These are phyloP conservation scores for Yarrowia deformans DNA, from an alignment of 805 yeast genomes.

Conservation along the genomic window DNA sequence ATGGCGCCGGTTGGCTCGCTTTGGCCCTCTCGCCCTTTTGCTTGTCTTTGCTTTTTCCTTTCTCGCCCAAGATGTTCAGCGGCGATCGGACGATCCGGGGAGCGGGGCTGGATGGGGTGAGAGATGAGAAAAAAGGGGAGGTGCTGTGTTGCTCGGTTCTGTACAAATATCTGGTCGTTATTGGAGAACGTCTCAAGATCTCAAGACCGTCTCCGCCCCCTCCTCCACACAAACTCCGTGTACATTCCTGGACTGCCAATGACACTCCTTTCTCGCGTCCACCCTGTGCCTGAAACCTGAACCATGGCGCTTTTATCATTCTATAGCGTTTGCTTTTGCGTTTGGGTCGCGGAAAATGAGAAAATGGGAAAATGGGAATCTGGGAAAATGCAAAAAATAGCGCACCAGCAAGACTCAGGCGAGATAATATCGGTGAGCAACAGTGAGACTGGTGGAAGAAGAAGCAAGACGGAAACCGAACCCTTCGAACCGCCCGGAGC, in stretches of 20 bases:
- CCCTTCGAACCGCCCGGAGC: no score
- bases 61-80: neutral
- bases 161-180: no score
- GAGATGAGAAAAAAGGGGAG: no score
- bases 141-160: no score
- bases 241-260: conserved; percentile 1
- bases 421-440: no score
- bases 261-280: conserved; percentile 22
- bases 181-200: no score
- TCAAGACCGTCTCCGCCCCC: no score
- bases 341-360: neutral
- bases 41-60: neutral
- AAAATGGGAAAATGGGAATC: neutral
- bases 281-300: conserved; percentile 12
- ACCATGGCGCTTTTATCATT: neutral
- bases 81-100: conserved; percentile 28
- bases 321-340: neutral
- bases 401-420: no score
- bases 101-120: neutral
- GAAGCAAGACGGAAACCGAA: no score
- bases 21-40: neutral
- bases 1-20: neutral
- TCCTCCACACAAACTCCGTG: no score
- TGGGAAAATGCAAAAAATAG: neutral
- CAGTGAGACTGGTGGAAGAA: no score